Evolutionary conservation across 495 filamentous ascomycete genomes (phyloP).

Genomic region (Hypoxylon perforatum): DNA sequence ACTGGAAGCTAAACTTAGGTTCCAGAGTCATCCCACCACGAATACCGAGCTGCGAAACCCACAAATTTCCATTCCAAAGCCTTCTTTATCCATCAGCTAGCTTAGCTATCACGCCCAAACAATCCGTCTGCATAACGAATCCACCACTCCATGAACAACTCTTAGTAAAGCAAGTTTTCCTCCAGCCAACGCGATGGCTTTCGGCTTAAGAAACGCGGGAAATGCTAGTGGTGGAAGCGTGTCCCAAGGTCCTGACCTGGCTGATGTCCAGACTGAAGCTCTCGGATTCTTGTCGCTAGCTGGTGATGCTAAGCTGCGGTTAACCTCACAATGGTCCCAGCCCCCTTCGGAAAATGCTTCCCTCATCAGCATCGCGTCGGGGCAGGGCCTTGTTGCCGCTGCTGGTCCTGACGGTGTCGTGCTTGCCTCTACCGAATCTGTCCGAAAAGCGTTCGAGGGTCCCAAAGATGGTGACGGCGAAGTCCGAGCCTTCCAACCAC

Average conservation of each 20-base stretch:
- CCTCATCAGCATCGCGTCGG: conserved; percentile 85
- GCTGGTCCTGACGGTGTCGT: conserved; percentile 83
- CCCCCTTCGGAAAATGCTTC: conserved; percentile 84
- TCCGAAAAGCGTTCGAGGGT: conserved; percentile 78
- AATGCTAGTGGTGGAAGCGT: conserved; percentile 44
- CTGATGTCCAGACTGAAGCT: conserved; percentile 73
- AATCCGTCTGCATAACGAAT: conserved; percentile 6
- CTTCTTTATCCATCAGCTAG: neutral
- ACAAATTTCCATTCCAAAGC: conserved; percentile 1
- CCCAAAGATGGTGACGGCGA: conserved; percentile 69
- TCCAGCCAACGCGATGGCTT: conserved; percentile 68
- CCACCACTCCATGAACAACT: conserved; percentile 22
- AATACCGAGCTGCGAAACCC: conserved; percentile 8
- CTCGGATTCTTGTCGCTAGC: conserved; percentile 84
- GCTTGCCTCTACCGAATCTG: conserved; percentile 78
- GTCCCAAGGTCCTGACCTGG: conserved; percentile 66
- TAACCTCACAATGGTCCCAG: conserved; percentile 82
- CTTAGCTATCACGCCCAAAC: conserved; percentile 7
- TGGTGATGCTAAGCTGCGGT: conserved; percentile 82
- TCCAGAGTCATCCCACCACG: neutral
- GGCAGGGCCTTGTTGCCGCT: conserved; percentile 84
- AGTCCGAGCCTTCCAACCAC: conserved; percentile 76
- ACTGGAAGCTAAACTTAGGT: neutral
- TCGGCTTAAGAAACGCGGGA: conserved; percentile 62
- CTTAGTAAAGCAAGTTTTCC: conserved; percentile 13